These are phyloP conservation scores for Tetrapisispora namnaoensis DNA, from an alignment of 805 yeast genomes.

Conservation along the genomic window DNA sequence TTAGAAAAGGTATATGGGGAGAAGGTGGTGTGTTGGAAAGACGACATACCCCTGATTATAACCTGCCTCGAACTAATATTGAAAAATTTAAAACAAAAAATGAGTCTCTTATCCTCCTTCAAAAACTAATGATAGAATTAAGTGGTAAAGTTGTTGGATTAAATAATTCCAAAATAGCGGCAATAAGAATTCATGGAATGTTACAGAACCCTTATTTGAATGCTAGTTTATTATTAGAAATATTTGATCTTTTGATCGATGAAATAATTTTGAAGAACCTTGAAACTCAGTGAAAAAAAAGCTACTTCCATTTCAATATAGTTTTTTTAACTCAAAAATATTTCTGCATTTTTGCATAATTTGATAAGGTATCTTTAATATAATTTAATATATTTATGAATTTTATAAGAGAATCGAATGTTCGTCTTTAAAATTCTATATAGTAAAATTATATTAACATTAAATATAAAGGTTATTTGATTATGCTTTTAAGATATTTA, in stretches of 20 bases:
- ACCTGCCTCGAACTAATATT: slow-evolving; percentile 33
- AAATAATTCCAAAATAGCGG: slow-evolving; percentile 53
- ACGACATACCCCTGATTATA: slow-evolving; percentile 5
- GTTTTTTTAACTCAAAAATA: not conserved
- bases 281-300: not conserved
- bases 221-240: slow-evolving; percentile 47
- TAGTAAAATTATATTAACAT: not conserved
- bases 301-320: no score
- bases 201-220: slow-evolving; percentile 67
- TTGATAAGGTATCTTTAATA: not conserved
- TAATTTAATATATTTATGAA: not conserved
- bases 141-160: slow-evolving; percentile 68
- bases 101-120: slow-evolving; percentile 51
- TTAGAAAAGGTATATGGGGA: slow-evolving; percentile 38
- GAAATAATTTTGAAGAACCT: slow-evolving; percentile 19
- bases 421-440: not conserved
- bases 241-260: slow-evolving; percentile 48
- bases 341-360: not conserved
- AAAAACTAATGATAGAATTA: slow-evolving; percentile 48
- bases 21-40: slow-evolving; percentile 41
- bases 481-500: not conserved
- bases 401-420: not conserved
- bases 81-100: slow-evolving; percentile 45
- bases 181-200: slow-evolving; percentile 49
- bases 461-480: not conserved